phyloP scores from a whole-genome alignment of 2,329 filamentous ascomycete species.

The Fusarium ambrosium region DNA sequence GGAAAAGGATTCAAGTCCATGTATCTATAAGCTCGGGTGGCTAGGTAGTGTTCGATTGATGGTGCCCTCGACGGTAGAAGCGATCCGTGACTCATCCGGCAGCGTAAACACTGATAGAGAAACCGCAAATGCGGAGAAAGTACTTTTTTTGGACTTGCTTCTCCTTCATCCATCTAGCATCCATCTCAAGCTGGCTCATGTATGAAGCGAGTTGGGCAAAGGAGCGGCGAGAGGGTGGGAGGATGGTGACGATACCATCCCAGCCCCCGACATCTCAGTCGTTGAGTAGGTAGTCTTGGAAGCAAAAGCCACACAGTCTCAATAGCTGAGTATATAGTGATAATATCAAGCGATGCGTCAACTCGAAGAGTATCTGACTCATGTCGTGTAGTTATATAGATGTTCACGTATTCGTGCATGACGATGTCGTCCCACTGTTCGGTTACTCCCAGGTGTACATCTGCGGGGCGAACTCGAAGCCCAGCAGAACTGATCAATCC shows the following conservation, averaged over 20 bases:
- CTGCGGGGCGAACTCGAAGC: not conserved
- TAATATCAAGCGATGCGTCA: too few species aligned
- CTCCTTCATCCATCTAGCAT: not conserved
- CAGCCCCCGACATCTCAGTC: not conserved
- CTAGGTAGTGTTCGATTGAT: not conserved
- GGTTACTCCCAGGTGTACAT: not conserved
- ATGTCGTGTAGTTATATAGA: not conserved
- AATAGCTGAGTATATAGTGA: not conserved
- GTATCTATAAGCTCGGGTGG: not conserved
- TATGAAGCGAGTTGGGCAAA: not conserved
- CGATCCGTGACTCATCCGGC: not conserved
- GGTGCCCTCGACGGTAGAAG: not conserved
- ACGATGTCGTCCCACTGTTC: not conserved
- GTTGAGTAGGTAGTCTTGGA: not conserved
- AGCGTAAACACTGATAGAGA: not conserved
- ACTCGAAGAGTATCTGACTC: not conserved
- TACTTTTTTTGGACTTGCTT: not conserved
- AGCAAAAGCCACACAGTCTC: not conserved
- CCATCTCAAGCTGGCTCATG: not conserved
- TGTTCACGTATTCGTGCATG: not conserved
- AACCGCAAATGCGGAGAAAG: not conserved
- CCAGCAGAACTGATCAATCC: not conserved
- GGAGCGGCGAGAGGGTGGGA: not conserved
- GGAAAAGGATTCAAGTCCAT: not conserved
- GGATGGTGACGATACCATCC: not conserved